A percentile compares a stretch with the other conserved stretches of the same genome.
Evolutionary conservation across 1,284 basidiomycete species (phyloP).

Genomic region (Cerioporus squamosus): DNA sequence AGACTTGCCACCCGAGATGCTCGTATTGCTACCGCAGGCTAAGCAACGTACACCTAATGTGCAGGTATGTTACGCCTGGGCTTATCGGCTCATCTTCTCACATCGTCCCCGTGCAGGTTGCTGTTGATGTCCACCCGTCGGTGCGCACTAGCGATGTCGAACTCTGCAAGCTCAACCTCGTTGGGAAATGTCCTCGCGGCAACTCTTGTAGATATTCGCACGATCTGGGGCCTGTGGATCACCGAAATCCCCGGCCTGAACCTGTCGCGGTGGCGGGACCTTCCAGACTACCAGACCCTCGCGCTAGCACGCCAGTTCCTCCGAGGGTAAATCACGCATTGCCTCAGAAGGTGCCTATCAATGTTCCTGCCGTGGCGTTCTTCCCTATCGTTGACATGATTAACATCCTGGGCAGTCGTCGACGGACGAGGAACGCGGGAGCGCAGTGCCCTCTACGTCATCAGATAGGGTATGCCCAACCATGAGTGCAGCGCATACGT

Average conservation of each 20-base stretch:
- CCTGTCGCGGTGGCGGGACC: not conserved
- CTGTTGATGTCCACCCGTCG: not conserved
- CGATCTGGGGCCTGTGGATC: not conserved
- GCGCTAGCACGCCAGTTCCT: no score
- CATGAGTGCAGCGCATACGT: not conserved
- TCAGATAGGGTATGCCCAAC: not conserved
- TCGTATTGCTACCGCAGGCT: not conserved
- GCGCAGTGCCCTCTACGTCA: no score
- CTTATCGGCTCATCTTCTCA: not conserved
- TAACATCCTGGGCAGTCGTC: no score
- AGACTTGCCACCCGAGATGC: not conserved
- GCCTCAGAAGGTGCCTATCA: no score
- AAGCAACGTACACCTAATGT: not conserved
- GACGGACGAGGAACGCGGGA: no score
- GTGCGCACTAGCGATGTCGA: not conserved
- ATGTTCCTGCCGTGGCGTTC: no score
- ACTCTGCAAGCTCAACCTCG: conserved; percentile 14
- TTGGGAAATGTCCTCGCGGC: conserved; percentile 9
- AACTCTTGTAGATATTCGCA: conserved; percentile 13
- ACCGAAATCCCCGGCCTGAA: not conserved
- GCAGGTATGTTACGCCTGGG: not conserved
- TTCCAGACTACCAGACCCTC: no score
- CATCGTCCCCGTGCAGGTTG: not conserved
- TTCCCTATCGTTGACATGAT: no score
- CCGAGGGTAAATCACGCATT: no score